Conservation (phyloP, 257 asterid species). For the Solanum ahanhuiri region DNA sequence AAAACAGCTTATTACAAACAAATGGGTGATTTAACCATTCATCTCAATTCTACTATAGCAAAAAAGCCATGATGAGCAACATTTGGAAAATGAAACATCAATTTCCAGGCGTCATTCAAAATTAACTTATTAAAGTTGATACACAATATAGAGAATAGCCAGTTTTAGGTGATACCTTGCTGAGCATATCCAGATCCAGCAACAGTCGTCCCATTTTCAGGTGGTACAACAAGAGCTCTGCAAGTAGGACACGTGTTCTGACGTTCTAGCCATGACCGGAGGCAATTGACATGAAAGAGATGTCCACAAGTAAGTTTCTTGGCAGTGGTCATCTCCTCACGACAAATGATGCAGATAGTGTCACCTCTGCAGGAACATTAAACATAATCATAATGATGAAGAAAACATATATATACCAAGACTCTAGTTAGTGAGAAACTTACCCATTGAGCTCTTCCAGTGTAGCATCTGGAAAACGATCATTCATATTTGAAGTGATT, state of each 20-base stretch:
- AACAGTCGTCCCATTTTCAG: slow-evolving; percentile 48
- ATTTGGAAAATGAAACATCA: neutral
- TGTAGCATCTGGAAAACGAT: slow-evolving; percentile 93
- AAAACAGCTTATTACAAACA: neutral
- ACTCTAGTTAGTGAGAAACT: slow-evolving; percentile 10
- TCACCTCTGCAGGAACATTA: slow-evolving; percentile 44
- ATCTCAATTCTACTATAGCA: neutral
- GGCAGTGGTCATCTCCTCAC: slow-evolving; percentile 95
- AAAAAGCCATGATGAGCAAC: neutral
- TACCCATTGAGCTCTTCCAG: slow-evolving; percentile 74
- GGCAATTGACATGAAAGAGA: slow-evolving; percentile 90
- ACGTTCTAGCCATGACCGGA: slow-evolving; percentile 92
- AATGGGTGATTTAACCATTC: neutral
- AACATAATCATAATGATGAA: neutral
- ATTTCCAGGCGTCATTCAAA: neutral
- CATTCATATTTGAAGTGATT: slow-evolving; percentile 90
- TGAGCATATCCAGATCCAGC: slow-evolving; percentile 37
- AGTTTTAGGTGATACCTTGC: slow-evolving; percentile 37
- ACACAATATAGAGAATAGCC: neutral
- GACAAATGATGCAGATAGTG: slow-evolving; percentile 88
- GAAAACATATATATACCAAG: neutral
- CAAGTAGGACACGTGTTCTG: slow-evolving; percentile 95
- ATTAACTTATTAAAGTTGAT: neutral
- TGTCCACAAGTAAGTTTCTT: slow-evolving; percentile 91
- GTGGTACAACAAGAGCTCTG: slow-evolving; percentile 89